Evolutionary conservation across 2,329 filamentous ascomycete genomes (phyloP), one percentile per base, ranked within the genome.

Genomic region (Hortaea werneckii): DNA sequence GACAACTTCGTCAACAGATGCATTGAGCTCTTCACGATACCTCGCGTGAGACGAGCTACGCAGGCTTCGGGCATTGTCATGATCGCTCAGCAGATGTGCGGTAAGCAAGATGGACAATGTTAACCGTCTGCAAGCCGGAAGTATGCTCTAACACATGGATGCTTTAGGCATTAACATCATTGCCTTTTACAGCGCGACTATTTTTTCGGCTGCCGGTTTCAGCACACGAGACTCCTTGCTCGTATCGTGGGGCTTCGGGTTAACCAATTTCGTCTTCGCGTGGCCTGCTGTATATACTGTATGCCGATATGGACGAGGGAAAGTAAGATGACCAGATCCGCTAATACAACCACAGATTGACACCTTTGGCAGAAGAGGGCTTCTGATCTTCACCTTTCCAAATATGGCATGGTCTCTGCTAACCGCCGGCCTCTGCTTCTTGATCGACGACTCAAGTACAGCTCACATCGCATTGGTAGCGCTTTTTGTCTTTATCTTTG

Each of bases 401-500:
- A 65, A 72, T 41, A 75, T 74, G 72, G 67, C 63, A 69, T 68
- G 68, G 28, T 69, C 66, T 9, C 57, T 75, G 5, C 61, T 73
- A 5, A 66, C 63, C 1, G 67, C 70, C 1, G 72, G 76, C 0
- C 64, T 78, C 37, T 77, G 72, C 52, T 78, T 74, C 42, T 61
- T 72, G 42, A 76, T 80, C 11, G 64, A 69, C 0, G 52, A 57
- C 1, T 56, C 58, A 8, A 50, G 72, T 77, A 12, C 72, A 71
- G 56, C 58, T 2, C 59, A 58, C 27, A 48, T 65, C 1, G 61
- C 55, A 2, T 44, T 53, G 4, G 50, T 58, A 12, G 54, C 56
- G 1, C 60, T 79, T 34, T 80, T 80, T 55, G 65, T 79, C 20
- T 79, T 76, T 58, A 62, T 79, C 2, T 79, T 77, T 4, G 20